Evolutionary conservation across 768 basidiomycete species (phyloP).

Genomic region (Pleurotus tuoliensis): DNA sequence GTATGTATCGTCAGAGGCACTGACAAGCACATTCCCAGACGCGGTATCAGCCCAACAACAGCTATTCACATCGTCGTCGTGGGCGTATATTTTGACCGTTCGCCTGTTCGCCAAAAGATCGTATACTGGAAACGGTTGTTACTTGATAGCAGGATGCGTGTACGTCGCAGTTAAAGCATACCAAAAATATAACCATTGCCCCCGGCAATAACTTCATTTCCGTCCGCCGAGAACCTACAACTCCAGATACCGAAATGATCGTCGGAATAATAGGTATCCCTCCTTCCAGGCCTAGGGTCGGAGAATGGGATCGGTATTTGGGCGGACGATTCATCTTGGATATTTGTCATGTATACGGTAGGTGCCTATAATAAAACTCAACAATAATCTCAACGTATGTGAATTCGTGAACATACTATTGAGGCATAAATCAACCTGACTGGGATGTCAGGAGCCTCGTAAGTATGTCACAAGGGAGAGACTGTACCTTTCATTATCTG

Average conservation of each 20-base stretch:
- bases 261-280: slow-evolving; percentile 26
- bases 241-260: slow-evolving; percentile 82
- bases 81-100: slow-evolving; percentile 84
- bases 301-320: slow-evolving; percentile 63
- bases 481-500: slow-evolving; percentile 74
- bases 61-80: slow-evolving; percentile 89
- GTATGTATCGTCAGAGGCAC: slow-evolving; percentile 92
- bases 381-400: slow-evolving; percentile 1
- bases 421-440: slow-evolving; percentile 88
- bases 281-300: slow-evolving; percentile 35
- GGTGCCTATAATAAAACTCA: slow-evolving; percentile 46
- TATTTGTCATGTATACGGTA: slow-evolving; percentile 72
- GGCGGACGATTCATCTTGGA: slow-evolving; percentile 53
- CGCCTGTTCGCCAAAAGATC: slow-evolving; percentile 79
- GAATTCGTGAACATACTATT: slow-evolving; percentile 48
- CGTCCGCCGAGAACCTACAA: slow-evolving; percentile 94
- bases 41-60: slow-evolving; percentile 93
- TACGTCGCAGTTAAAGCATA: slow-evolving; percentile 15
- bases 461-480: no score
- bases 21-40: slow-evolving; percentile 91
- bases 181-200: slow-evolving; percentile 81
- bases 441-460: no score
- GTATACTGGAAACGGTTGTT: slow-evolving; percentile 56
- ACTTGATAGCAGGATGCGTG: slow-evolving; percentile 4
- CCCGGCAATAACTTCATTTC: slow-evolving; percentile 92